Percentiles rank a stretch among this genome's conserved stretches.
phyloP scores from a whole-genome alignment of 2,329 filamentous ascomycete species.

The Trichoderma harzianum region DNA sequence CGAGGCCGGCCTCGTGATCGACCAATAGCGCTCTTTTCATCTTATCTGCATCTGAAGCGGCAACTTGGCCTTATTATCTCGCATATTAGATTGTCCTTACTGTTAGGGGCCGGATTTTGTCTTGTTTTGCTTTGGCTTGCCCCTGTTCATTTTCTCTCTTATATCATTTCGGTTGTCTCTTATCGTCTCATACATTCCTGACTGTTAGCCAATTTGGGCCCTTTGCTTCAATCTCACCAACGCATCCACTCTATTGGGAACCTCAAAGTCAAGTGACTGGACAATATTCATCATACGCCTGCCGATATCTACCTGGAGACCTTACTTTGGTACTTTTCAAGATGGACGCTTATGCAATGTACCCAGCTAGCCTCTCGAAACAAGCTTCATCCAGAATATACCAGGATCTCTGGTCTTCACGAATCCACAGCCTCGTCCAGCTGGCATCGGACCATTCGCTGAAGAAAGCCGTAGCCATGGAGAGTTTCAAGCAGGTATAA shows the following conservation, averaged over 20 bases:
- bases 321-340: neutral
- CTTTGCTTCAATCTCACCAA: neutral
- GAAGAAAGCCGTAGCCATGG: conserved; percentile 30
- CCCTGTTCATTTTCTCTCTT: neutral
- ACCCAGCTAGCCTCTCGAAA: conserved; percentile 42
- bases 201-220: neutral
- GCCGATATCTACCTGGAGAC: neutral
- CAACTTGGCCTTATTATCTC: neutral
- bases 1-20: conserved; percentile 16
- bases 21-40: conserved; percentile 13
- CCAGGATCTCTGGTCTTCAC: conserved; percentile 45
- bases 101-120: neutral
- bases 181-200: neutral
- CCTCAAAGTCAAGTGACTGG: conserved; percentile 5
- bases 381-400: conserved; percentile 47
- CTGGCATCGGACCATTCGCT: conserved; percentile 32
- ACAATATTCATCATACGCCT: neutral
- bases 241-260: neutral
- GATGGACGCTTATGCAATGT: conserved; percentile 55
- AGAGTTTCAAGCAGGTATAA: conserved; percentile 37
- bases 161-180: neutral
- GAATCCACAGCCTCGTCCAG: conserved; percentile 35
- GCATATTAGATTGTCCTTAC: neutral
- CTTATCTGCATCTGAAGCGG: conserved; percentile 1
- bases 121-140: neutral